These are phyloP conservation scores for Cladochytrium replicatum DNA, from an alignment of 192 early-diverging fungal genomes.

Conservation along the genomic window DNA sequence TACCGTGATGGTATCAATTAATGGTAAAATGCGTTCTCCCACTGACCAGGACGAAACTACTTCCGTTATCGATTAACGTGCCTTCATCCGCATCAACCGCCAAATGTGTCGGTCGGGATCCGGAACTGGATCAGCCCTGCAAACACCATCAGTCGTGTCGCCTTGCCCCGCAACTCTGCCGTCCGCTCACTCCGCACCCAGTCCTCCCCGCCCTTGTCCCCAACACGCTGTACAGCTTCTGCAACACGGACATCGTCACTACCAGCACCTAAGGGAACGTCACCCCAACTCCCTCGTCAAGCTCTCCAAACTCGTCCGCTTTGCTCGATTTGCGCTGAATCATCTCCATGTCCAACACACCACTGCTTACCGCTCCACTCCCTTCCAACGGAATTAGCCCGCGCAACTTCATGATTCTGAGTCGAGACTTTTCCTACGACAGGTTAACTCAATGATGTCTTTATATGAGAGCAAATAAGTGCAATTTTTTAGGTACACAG, in stretches of 20 bases:
- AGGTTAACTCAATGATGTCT: too few relatives aligned
- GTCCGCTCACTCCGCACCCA: slow-evolving; percentile 27
- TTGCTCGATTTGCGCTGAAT: slow-evolving; percentile 51
- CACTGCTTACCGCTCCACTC: background rate
- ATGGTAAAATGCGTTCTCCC: too few relatives aligned
- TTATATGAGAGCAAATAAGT: too few relatives aligned
- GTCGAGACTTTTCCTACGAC: too few relatives aligned
- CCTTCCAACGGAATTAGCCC: too few relatives aligned
- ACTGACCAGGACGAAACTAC: too few relatives aligned
- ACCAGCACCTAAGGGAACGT: slow-evolving; percentile 71
- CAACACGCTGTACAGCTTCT: slow-evolving; percentile 40
- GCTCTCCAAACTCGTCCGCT: slow-evolving; percentile 50
- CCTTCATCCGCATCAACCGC: slow-evolving; percentile 60
- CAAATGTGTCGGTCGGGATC: slow-evolving; percentile 71
- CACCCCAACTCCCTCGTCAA: slow-evolving; percentile 60
- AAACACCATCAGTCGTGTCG: slow-evolving; percentile 68
- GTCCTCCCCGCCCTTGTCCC: slow-evolving; percentile 2
- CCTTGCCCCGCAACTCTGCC: slow-evolving; percentile 44
- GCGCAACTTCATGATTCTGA: too few relatives aligned
- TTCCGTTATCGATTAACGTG: too few relatives aligned
- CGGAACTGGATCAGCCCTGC: slow-evolving; percentile 77
- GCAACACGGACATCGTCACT: slow-evolving; percentile 58
- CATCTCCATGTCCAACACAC: slow-evolving; percentile 38
- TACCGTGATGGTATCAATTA: too few relatives aligned
- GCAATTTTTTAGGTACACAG: too few relatives aligned